Conservation (phyloP, 371 early-diverging fungal species). For the Syncephalis plumigaleata region DNA sequence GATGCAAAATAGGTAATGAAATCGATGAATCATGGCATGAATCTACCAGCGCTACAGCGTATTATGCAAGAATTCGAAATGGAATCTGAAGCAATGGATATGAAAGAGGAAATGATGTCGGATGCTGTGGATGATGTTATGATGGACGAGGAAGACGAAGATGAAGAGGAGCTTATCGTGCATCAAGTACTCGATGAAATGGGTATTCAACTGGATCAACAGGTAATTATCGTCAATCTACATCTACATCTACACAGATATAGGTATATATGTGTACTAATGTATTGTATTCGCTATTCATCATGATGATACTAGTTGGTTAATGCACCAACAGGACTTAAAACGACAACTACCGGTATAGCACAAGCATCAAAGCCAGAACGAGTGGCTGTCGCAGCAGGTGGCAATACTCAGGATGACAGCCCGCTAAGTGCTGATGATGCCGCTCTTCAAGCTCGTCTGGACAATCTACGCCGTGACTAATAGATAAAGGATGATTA, state of each 20-base stretch:
- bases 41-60: slow-evolving; percentile 79
- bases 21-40: slow-evolving; percentile 88
- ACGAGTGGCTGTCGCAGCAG: slow-evolving; percentile 25
- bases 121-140: slow-evolving; percentile 92
- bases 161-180: slow-evolving; percentile 76
- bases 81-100: slow-evolving; percentile 91
- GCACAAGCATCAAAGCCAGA: slow-evolving; percentile 16
- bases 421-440: slow-evolving; percentile 39
- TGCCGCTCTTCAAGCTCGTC: slow-evolving; percentile 76
- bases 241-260: not conserved
- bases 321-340: slow-evolving; percentile 34
- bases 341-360: slow-evolving; percentile 20
- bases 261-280: slow-evolving; percentile 1
- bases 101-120: slow-evolving; percentile 97
- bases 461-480: slow-evolving; percentile 77
- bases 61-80: slow-evolving; percentile 96
- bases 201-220: slow-evolving; percentile 55
- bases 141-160: slow-evolving; percentile 84
- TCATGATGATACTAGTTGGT: slow-evolving; percentile 35
- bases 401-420: slow-evolving; percentile 6
- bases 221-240: slow-evolving; percentile 18
- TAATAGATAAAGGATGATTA: slow-evolving; percentile 11
- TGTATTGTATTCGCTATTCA: slow-evolving; percentile 1
- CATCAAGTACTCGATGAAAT: slow-evolving; percentile 91
- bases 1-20: slow-evolving; percentile 52